phyloP scores from a whole-genome alignment of 2,329 filamentous ascomycete species.

The Chrysosphaeria jannelii region DNA sequence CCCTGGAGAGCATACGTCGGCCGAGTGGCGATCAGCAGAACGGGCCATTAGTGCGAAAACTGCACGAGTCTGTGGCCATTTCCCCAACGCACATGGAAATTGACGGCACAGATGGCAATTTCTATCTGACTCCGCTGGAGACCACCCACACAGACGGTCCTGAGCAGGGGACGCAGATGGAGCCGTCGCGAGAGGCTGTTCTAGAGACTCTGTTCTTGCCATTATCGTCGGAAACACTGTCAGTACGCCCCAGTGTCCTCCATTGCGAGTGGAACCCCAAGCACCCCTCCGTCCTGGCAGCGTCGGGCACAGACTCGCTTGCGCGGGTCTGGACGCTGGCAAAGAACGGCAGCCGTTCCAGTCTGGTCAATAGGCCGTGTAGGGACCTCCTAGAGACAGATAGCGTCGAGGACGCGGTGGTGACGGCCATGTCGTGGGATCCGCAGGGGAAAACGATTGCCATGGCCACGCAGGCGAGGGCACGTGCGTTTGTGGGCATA shows the following conservation, averaged over 20 bases:
- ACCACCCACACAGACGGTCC: conserved; percentile 28
- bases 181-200: no score
- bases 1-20: no score
- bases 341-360: conserved; percentile 17
- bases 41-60: no score
- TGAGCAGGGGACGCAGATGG: conserved; percentile 31
- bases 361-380: conserved; percentile 13
- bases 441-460: conserved; percentile 23
- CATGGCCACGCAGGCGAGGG: conserved; percentile 23
- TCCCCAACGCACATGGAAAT: conserved; percentile 24
- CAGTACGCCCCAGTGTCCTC: conserved; percentile 30
- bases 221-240: no score
- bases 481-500: conserved; percentile 21
- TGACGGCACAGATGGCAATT: conserved; percentile 20
- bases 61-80: conserved; percentile 11
- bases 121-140: conserved; percentile 33
- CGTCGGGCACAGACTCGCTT: conserved; percentile 39
- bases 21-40: no score
- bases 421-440: conserved; percentile 30
- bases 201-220: no score
- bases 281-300: conserved; percentile 33
- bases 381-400: conserved; percentile 21
- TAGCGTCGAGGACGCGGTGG: conserved; percentile 18
- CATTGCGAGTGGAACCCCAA: conserved; percentile 39
- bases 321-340: conserved; percentile 36